Conservation (phyloP, 257 asterid species). For the Haberlea rhodopensis region DNA sequence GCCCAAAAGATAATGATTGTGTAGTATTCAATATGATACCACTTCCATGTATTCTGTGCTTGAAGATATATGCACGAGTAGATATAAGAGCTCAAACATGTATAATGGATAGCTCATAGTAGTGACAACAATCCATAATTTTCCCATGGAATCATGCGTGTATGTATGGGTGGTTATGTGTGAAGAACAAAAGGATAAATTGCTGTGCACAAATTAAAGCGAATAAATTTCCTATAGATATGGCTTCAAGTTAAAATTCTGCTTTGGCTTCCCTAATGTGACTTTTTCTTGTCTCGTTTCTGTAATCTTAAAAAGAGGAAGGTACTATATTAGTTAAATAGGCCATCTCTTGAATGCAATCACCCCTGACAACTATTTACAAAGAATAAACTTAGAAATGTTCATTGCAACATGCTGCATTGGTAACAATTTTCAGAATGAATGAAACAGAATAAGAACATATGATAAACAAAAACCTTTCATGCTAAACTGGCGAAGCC, state of each 20-base stretch:
- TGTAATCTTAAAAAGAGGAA: background rate
- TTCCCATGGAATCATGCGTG: conserved; percentile 1
- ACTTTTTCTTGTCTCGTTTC: background rate
- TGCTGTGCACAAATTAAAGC: background rate
- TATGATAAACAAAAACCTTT: conserved; percentile 52
- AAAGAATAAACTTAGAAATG: conserved; percentile 2
- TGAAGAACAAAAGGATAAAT: background rate
- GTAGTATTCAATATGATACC: background rate
- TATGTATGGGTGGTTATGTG: background rate
- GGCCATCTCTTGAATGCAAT: background rate
- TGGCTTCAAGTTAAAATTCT: conserved; percentile 2
- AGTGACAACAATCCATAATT: background rate
- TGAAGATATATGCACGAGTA: background rate
- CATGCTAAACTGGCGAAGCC: conserved; percentile 94
- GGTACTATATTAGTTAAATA: background rate
- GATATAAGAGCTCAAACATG: too few species aligned
- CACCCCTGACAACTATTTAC: background rate
- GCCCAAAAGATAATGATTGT: background rate
- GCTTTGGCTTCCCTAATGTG: background rate
- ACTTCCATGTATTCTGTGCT: background rate
- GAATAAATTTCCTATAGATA: background rate
- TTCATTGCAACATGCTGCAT: background rate
- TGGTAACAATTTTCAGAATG: background rate
- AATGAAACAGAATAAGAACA: background rate
- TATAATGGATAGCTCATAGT: background rate